Percentiles rank a stretch among this genome's conserved stretches.
Evolutionary conservation across 768 basidiomycete species (phyloP).

Genomic region (Mrakia frigida): DNA sequence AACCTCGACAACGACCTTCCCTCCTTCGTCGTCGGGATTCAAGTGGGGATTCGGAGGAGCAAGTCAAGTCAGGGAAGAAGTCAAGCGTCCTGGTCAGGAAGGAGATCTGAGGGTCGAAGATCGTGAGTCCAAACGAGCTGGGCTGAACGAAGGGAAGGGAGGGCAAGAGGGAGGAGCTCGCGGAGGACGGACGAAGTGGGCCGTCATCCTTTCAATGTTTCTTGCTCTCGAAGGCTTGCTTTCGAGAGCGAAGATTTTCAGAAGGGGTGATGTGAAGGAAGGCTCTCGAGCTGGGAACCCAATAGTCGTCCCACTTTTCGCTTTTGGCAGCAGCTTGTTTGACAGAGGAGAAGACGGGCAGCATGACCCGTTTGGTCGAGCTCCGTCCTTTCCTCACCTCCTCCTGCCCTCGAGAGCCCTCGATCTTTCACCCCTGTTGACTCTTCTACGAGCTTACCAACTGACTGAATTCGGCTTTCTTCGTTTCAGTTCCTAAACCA

Average conservation of each 20-base stretch:
- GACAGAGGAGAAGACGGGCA: background rate
- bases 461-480: too few species aligned
- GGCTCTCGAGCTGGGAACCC: background rate
- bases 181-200: background rate
- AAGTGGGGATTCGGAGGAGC: background rate
- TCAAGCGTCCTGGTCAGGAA: background rate
- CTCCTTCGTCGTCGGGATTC: background rate
- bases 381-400: background rate
- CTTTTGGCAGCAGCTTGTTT: background rate
- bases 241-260: background rate
- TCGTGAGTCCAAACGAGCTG: background rate
- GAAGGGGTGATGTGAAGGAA: background rate
- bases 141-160: background rate
- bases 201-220: background rate
- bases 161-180: background rate
- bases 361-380: background rate
- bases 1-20: background rate
- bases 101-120: constrained; percentile 1
- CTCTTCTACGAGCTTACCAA: too few species aligned
- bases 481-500: too few species aligned
- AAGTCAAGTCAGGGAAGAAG: background rate
- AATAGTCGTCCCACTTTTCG: background rate
- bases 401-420: background rate
- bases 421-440: too few species aligned
- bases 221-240: background rate